Conservation (phyloP, 345 rosid genomes). For the Chamaenerion angustifolium region DNA sequence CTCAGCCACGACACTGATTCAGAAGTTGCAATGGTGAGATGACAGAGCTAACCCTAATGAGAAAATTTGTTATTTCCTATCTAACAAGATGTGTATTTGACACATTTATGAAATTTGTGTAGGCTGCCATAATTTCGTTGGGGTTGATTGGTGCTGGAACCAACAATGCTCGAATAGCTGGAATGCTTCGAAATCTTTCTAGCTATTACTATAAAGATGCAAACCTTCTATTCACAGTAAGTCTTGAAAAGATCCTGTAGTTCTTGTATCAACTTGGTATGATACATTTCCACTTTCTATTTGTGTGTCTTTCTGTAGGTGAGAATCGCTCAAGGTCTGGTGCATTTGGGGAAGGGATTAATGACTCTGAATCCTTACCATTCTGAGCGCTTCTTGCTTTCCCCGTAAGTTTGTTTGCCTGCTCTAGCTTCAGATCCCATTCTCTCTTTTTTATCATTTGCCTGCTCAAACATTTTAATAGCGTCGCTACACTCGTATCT, state of each 20-base stretch:
- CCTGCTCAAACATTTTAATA: no score
- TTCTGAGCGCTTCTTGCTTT: constrained; percentile 73
- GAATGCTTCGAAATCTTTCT: constrained; percentile 94
- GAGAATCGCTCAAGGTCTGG: constrained; percentile 90
- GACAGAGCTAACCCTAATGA: constrained; percentile 3
- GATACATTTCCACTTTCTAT: neutral
- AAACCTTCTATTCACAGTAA: constrained; percentile 82
- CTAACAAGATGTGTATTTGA: neutral
- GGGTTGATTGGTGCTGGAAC: constrained; percentile 98
- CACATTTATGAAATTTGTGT: constrained; percentile 16
- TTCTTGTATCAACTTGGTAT: neutral
- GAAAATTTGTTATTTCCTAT: neutral
- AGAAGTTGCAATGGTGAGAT: constrained; percentile 89
- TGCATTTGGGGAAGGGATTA: constrained; percentile 89
- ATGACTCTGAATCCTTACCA: constrained; percentile 86
- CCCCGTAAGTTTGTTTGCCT: constrained; percentile 46
- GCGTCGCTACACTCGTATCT: neutral
- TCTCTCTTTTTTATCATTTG: no score
- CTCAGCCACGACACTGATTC: constrained; percentile 95
- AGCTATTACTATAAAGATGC: constrained; percentile 92
- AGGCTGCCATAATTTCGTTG: constrained; percentile 81
- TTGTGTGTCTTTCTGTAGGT: constrained; percentile 33
- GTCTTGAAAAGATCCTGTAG: constrained; percentile 8
- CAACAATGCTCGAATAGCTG: constrained; percentile 87
- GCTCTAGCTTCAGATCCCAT: no score